A percentile compares a stretch with the other conserved stretches of the same genome.
Conservation (phyloP, 257 asterid species). For the Solanum neorickii region DNA sequence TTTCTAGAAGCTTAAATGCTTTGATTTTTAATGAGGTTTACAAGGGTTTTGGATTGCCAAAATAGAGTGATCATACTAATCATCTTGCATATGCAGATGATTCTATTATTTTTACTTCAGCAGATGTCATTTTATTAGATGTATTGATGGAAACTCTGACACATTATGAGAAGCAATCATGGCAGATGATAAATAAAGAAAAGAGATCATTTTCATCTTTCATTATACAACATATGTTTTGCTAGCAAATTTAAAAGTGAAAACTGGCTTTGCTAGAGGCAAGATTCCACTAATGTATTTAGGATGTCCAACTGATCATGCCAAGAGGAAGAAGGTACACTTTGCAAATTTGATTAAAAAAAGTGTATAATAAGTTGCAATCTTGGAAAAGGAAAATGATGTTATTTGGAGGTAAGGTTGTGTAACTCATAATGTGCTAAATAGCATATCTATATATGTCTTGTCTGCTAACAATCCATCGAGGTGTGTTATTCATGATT, state of each 20-base stretch:
- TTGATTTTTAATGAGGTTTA: neutral
- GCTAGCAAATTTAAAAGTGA: no score
- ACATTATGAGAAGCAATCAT: neutral
- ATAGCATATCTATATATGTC: no score
- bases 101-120: neutral
- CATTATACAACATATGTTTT: no score
- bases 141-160: neutral
- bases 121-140: neutral
- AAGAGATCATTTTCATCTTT: no score
- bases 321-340: neutral
- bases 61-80: neutral
- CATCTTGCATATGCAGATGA: neutral
- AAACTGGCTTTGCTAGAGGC: neutral
- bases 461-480: no score
- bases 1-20: neutral
- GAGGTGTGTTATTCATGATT: no score
- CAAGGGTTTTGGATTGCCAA: neutral
- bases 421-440: neutral
- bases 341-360: no score
- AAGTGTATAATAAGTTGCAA: neutral
- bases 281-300: neutral
- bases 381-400: neutral
- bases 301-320: neutral
- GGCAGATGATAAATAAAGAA: no score
- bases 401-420: neutral